These are phyloP conservation scores for Acaromyces ingoldii DNA, from an alignment of 1,284 basidiomycete genomes.

Conservation along the genomic window DNA sequence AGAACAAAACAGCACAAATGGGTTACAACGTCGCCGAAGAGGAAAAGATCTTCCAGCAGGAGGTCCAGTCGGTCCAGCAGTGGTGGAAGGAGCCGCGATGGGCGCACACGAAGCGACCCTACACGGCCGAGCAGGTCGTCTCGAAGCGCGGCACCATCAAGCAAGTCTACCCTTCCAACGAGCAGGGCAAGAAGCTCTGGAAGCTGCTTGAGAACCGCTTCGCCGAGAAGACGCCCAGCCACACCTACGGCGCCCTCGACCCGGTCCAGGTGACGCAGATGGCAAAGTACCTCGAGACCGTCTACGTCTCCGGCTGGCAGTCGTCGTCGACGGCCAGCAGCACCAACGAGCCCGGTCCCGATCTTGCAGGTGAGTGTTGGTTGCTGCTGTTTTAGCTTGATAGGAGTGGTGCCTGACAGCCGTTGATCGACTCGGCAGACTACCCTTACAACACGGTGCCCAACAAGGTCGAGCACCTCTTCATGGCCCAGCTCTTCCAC, in stretches of 20 bases:
- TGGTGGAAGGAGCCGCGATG: constrained; percentile 94
- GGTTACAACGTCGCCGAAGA: constrained; percentile 35
- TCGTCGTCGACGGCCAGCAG: constrained; percentile 46
- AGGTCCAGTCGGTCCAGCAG: constrained; percentile 76
- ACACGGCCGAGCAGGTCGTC: constrained; percentile 87
- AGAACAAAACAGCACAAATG: not conserved
- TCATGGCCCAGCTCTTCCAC: constrained; percentile 63
- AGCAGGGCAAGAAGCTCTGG: constrained; percentile 84
- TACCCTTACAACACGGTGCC: constrained; percentile 64
- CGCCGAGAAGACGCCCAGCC: constrained; percentile 63
- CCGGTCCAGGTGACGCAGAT: constrained; percentile 73
- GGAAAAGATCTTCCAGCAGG: constrained; percentile 62
- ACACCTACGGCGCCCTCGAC: constrained; percentile 96
- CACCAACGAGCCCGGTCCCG: constrained; percentile 51
- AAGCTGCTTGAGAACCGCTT: constrained; percentile 60
- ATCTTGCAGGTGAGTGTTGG: constrained; percentile 27
- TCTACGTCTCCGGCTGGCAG: constrained; percentile 52
- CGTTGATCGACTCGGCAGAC: constrained; percentile 46
- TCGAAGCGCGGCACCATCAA: constrained; percentile 84
- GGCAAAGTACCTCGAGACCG: constrained; percentile 52
- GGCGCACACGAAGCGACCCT: constrained; percentile 75
- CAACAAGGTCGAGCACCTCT: constrained; percentile 63
- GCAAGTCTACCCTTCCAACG: constrained; percentile 79
- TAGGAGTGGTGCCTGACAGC: not conserved
- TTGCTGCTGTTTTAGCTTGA: not conserved